These are phyloP conservation scores for Hanseniaspora lachancei DNA, from an alignment of 805 yeast genomes.

Conservation along the genomic window DNA sequence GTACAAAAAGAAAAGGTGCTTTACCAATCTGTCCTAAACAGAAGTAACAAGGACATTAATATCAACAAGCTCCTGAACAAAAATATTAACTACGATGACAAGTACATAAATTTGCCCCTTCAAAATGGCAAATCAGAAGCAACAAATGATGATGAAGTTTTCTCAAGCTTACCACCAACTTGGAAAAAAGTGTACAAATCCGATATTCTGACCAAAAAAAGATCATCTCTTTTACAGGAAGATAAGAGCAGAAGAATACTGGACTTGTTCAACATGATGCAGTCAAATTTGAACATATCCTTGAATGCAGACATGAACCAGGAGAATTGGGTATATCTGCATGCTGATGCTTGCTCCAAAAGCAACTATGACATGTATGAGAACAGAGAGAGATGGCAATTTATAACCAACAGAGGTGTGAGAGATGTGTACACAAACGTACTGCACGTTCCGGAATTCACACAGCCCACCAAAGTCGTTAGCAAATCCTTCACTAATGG, in stretches of 20 bases:
- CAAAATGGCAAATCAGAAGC: neutral
- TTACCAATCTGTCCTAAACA: neutral
- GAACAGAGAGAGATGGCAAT: conserved; percentile 40
- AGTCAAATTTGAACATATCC: conserved; percentile 14
- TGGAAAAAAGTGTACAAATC: neutral
- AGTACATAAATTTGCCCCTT: neutral
- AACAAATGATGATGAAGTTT: neutral
- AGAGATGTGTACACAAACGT: conserved; percentile 81
- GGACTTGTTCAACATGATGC: conserved; percentile 30
- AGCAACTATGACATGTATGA: conserved; percentile 52
- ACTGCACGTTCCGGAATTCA: conserved; percentile 52
- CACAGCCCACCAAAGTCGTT: conserved; percentile 52
- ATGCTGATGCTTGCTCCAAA: conserved; percentile 63
- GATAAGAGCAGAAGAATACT: conserved; percentile 28
- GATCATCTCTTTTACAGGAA: neutral
- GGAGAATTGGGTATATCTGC: conserved; percentile 73
- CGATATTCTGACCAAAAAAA: neutral
- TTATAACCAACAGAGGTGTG: conserved; percentile 38
- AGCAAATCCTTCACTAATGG: conserved; percentile 15
- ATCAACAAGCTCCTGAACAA: neutral
- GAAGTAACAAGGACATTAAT: neutral
- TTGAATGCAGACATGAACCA: conserved; percentile 34
- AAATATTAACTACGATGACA: neutral
- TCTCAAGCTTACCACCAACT: neutral
- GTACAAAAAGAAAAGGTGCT: neutral